Evolutionary conservation across 371 early-diverging fungal genomes (phyloP).

Genomic region (Mucor mucedo): DNA sequence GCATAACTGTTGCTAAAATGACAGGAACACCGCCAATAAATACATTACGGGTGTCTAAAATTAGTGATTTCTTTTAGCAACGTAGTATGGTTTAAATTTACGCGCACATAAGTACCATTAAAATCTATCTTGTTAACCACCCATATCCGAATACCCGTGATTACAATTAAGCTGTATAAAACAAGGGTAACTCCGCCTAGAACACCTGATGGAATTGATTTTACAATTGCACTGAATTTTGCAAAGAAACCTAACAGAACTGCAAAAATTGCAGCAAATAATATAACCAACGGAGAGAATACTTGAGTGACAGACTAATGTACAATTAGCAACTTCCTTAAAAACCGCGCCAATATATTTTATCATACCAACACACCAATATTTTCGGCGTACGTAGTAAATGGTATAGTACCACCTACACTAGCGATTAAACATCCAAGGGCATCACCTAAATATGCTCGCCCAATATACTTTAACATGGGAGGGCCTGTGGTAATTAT

Average conservation of each 20-base stretch:
- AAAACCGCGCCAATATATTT: slow-evolving; percentile 30
- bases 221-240: slow-evolving; percentile 50
- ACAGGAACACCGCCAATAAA: slow-evolving; percentile 41
- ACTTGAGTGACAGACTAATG: slow-evolving; percentile 41
- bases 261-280: slow-evolving; percentile 42
- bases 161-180: slow-evolving; percentile 47
- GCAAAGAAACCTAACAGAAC: slow-evolving; percentile 48
- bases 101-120: slow-evolving; percentile 5
- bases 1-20: slow-evolving; percentile 25
- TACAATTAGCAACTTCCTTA: neutral
- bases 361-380: slow-evolving; percentile 52
- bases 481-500: slow-evolving; percentile 37
- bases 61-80: too few species aligned
- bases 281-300: slow-evolving; percentile 46
- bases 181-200: slow-evolving; percentile 48
- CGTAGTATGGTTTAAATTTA: too few species aligned
- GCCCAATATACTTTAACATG: slow-evolving; percentile 48
- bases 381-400: slow-evolving; percentile 63
- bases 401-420: slow-evolving; percentile 49
- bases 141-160: slow-evolving; percentile 56
- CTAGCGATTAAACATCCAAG: slow-evolving; percentile 53
- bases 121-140: slow-evolving; percentile 45
- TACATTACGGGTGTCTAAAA: slow-evolving; percentile 37
- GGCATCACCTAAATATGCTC: slow-evolving; percentile 61
- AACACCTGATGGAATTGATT: slow-evolving; percentile 49